These are phyloP conservation scores for Cyclotella kingstonii DNA, from an alignment of 108 stramenopile species.

Conservation along the genomic window DNA sequence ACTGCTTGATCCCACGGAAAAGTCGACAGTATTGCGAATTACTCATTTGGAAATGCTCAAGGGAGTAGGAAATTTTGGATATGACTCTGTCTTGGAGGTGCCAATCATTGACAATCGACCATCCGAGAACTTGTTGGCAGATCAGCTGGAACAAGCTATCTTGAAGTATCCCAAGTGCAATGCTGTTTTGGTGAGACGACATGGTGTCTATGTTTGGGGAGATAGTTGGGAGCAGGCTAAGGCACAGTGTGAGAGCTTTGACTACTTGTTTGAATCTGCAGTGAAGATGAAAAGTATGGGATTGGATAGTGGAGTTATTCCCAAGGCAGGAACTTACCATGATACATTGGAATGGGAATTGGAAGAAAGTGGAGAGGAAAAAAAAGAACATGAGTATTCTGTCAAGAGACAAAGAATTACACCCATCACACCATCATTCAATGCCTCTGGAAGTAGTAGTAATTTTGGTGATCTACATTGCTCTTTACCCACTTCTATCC, in stretches of 20 bases:
- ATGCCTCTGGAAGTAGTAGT: conserved; percentile 43
- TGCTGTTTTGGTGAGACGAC: conserved; percentile 91
- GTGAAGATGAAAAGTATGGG: conserved; percentile 77
- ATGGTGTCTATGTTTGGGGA: conserved; percentile 97
- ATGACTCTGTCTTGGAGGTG: conserved; percentile 84
- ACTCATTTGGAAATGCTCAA: conserved; percentile 98
- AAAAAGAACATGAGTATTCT: conserved; percentile 8
- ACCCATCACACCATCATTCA: conserved; percentile 44
- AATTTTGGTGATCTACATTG: conserved; percentile 54
- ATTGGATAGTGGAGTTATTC: conserved; percentile 55
- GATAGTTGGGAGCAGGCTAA: conserved; percentile 96
- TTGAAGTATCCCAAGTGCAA: conserved; percentile 82
- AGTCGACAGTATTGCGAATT: conserved; percentile 48
- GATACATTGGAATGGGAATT: conserved; percentile 6
- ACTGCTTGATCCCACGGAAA: conserved; percentile 78
- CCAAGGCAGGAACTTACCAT: conserved; percentile 55
- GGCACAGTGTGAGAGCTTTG: conserved; percentile 93
- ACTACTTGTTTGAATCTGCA: conserved; percentile 89
- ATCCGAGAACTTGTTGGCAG: conserved; percentile 85
- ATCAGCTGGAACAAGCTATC: conserved; percentile 75
- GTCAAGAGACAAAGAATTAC: conserved; percentile 29
- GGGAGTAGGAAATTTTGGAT: conserved; percentile 89
- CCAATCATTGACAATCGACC: conserved; percentile 98
- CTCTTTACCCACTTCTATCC: conserved; percentile 40
- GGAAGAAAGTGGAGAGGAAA: conserved; percentile 7